Evolutionary conservation across 768 basidiomycete species (phyloP).

Genomic region (Pisolithus albus): DNA sequence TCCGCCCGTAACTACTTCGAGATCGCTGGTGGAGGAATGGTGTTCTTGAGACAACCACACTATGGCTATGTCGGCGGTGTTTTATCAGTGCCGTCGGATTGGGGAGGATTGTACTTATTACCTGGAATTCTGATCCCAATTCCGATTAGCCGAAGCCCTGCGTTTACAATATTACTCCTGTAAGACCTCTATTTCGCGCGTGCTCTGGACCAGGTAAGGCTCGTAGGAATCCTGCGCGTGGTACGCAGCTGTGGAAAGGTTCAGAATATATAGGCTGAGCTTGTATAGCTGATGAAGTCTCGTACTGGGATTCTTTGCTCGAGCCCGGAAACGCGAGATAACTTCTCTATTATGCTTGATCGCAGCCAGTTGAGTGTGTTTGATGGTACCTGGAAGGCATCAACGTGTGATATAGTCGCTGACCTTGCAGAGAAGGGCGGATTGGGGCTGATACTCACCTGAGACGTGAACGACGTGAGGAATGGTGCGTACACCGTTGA

Average conservation of each 20-base stretch:
- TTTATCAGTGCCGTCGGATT: too few species aligned
- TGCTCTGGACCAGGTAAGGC: slow-evolving; percentile 49
- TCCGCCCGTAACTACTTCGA: too few species aligned
- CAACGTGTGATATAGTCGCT: neutral
- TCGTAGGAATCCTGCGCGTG: slow-evolving; percentile 49
- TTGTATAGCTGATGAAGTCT: neutral
- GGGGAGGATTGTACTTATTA: too few species aligned
- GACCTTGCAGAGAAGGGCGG: neutral
- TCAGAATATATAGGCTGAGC: neutral
- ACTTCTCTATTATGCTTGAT: slow-evolving; percentile 67
- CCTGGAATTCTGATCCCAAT: too few species aligned
- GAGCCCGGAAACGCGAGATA: slow-evolving; percentile 58
- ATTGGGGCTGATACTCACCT: slow-evolving; percentile 40
- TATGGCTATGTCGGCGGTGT: too few species aligned
- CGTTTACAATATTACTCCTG: slow-evolving; percentile 41
- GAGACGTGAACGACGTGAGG: slow-evolving; percentile 79
- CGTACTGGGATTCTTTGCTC: slow-evolving; percentile 45
- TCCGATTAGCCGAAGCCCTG: neutral
- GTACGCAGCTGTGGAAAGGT: slow-evolving; percentile 37
- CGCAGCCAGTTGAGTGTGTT: slow-evolving; percentile 74
- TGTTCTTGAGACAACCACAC: too few species aligned
- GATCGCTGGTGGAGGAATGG: too few species aligned
- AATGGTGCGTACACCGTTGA: slow-evolving; percentile 54
- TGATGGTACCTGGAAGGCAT: slow-evolving; percentile 63
- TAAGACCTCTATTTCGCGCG: slow-evolving; percentile 55